Evolutionary conservation across 345 rosid genomes (phyloP), one percentile per base, ranked within the genome.

Genomic region (Dipteronia sinensis): DNA sequence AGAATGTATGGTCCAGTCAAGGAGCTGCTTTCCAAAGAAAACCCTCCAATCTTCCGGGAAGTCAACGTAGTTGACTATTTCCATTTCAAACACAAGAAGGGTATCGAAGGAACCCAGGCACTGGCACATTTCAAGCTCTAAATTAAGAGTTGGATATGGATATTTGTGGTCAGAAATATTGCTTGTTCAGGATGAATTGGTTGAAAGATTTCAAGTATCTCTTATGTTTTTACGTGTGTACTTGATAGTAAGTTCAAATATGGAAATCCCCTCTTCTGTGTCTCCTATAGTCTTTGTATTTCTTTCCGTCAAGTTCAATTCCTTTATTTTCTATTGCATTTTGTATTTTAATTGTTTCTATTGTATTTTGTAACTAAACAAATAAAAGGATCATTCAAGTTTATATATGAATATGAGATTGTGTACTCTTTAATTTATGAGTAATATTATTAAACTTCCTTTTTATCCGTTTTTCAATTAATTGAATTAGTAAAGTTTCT

Each of bases 1-100:
- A 85, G 81, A 51, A 58, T 79, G 25, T 77, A 80, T 38, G 83
- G 83, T 22, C 85, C 85, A 4, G 68, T 85, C 23, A 47, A 85
- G 77, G 85, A 85, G 63, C 40, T 82, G 61, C 47, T 82, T 11
- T 85, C 85, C 31, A 74, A 79, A 46, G 78, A 79, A 19, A 84
- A 69, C 11, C 84, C 84, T 11, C 82, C 82, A 5, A n/a, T 81
- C 20, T 84, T 78, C 23, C 70, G 67, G 76, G 84, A 81, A 38
- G 76, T 68, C 63, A 71, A 61, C 0, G 74, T 46, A 20, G 65
- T 66, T 10, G 82, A 84, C 16, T 76, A 74, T 3, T 67, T 78
- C 3, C 69, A 75, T 67, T 46, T 58, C 67, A 71, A 42, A 59
- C 16, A 71, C 78, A 7, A 81, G 27, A 79, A 84, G 79, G 81